Base-by-base conservation (phyloP, 2,329 filamentous ascomycete species). In the Endothia cerciana region DNA sequence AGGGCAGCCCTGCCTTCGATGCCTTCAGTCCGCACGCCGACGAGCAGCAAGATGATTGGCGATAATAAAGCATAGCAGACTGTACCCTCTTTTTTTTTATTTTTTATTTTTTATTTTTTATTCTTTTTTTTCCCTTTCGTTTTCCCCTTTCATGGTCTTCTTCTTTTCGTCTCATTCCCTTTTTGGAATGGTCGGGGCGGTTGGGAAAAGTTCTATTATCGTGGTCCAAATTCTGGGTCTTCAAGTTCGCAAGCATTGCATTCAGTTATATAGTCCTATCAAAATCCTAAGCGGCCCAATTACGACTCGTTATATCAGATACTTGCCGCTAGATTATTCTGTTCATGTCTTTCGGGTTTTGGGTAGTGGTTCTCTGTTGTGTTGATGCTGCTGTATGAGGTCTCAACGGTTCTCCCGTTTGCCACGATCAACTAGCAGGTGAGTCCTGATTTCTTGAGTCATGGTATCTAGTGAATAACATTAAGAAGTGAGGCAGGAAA, bases 1-100 rank as follows among this genome's bases (percentile, higher is more conserved):
- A 71, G 64, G 47, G 49, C 59, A 55, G 19, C 45, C 30, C 58
- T 65, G 22, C 19, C 33, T 47, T 36, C 51, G 38, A 40, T 33
- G 22, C 55, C 40, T 7, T 49, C 47, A 36, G 53, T 38, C 33
- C 38, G 5, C 40, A 40, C 25, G n/a, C 17, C 8, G 60, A 49
- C 5, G 56, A 43, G 33, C 25, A 28, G 47, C 57, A 56, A 28
- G 33, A 58, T 36, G 33, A 11, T 11, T 22, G 57, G 57, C 61
- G 65, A 49, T 66, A 51, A 64, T 2, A 11, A 6, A 10, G 28
- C 10, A 11, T n/a, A n/a, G 36, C 17, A 10, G 30, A 5, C 7
- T n/a, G 15, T n/a, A 28, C 17, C 36, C 33, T n/a, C 30, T 56
- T 56, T 4, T n/a, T 33, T 6, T 36, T 55, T n/a, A 5, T 36